Conservation (phyloP, 306 rosid species). For the Gillenia trifoliata region DNA sequence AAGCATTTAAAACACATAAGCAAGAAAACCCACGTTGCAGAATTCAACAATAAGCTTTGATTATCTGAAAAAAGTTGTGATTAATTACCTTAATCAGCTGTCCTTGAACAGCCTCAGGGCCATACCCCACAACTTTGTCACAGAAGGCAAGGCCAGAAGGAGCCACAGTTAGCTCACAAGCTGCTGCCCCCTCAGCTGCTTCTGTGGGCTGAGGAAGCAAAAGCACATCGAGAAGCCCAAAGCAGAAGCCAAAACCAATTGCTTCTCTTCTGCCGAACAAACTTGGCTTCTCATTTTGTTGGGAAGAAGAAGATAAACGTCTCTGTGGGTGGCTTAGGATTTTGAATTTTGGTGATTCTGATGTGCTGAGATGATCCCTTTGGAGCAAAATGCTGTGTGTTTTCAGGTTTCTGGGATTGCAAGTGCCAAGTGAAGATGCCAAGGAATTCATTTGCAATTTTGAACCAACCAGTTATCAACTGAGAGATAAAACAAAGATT, state of each 20-base stretch:
- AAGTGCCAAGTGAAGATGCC: conserved; percentile 25
- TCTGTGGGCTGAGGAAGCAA: conserved; percentile 9
- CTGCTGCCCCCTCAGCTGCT: conserved; percentile 32
- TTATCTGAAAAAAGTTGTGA: background rate
- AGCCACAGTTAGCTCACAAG: conserved; percentile 61
- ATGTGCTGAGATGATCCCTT: background rate
- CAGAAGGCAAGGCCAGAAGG: conserved; percentile 87
- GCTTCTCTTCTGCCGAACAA: conserved; percentile 44
- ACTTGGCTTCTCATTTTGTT: conserved; percentile 18
- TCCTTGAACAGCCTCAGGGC: conserved; percentile 71
- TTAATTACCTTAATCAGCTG: conserved; percentile 73
- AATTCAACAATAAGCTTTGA: background rate
- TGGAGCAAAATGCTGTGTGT: conserved; percentile 3
- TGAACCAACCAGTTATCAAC: conserved; percentile 12
- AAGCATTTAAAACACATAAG: background rate
- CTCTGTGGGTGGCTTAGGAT: background rate
- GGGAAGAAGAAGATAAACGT: background rate
- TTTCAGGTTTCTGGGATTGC: conserved; percentile 21
- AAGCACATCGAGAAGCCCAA: conserved; percentile 36
- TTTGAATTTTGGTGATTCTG: conserved; percentile 21
- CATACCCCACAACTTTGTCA: conserved; percentile 66
- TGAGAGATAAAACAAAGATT: conserved; percentile 3
- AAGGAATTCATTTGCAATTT: conserved; percentile 44
- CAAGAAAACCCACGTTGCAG: background rate
- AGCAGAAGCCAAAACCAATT: conserved; percentile 43